Evolutionary conservation across 2,329 filamentous ascomycete genomes (phyloP).

Genomic region (Ophiostoma pallidulum): DNA sequence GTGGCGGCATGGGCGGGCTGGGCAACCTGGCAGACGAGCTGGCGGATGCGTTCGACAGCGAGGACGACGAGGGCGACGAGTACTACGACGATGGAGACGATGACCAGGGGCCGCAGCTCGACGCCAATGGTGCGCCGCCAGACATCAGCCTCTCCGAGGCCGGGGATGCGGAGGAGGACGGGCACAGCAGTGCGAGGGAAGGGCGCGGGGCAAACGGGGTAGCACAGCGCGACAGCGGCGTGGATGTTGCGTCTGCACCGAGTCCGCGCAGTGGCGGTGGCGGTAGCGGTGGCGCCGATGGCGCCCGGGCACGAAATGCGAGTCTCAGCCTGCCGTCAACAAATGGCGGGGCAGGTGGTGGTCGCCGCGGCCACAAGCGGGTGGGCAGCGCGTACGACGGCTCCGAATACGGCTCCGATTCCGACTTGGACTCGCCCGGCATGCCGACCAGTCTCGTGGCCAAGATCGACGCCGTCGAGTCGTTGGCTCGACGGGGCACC

Average conservation of each 20-base stretch:
- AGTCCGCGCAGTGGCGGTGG: slow-evolving; percentile 8
- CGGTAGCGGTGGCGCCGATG: background rate
- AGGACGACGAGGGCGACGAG: slow-evolving; percentile 43
- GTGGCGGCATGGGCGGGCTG: slow-evolving; percentile 45
- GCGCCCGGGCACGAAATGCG: slow-evolving; percentile 22
- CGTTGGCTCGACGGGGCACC: slow-evolving; percentile 54
- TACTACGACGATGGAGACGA: slow-evolving; percentile 35
- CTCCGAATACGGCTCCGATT: slow-evolving; percentile 64
- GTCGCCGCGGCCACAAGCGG: slow-evolving; percentile 35
- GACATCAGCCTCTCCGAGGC: slow-evolving; percentile 27
- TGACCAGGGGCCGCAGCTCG: background rate
- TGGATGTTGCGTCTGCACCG: slow-evolving; percentile 25
- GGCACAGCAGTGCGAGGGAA: slow-evolving; percentile 7
- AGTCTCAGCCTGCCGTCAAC: slow-evolving; percentile 38
- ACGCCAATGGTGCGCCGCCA: slow-evolving; percentile 16
- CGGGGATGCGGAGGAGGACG: slow-evolving; percentile 20
- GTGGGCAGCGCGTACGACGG: slow-evolving; percentile 56
- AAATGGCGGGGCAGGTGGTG: slow-evolving; percentile 23
- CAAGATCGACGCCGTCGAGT: slow-evolving; percentile 64
- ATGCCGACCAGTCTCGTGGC: slow-evolving; percentile 58
- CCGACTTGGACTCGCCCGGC: slow-evolving; percentile 58
- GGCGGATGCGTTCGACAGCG: slow-evolving; percentile 60
- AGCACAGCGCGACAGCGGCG: slow-evolving; percentile 30
- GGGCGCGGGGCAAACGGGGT: background rate
- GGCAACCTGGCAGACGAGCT: slow-evolving; percentile 76